phyloP scores from a whole-genome alignment of 345 rosid species.

The Rhodomyrtus tomentosa region DNA sequence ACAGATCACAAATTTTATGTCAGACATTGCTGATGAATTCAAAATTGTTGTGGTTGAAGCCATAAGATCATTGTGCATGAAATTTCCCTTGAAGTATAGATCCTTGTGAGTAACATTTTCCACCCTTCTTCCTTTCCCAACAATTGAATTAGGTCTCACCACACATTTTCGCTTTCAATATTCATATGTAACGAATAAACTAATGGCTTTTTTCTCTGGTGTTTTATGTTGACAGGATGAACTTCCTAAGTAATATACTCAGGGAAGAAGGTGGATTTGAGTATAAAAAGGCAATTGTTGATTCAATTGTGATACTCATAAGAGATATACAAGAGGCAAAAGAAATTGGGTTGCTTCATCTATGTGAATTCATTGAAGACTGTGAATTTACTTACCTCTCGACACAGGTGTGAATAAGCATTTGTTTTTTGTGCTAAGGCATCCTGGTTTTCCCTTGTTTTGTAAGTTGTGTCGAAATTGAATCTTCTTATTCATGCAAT shows the following conservation, averaged over 20 bases:
- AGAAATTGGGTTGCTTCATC: slow-evolving; percentile 94
- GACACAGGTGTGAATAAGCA: slow-evolving; percentile 51
- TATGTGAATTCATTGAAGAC: slow-evolving; percentile 98
- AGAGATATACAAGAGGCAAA: slow-evolving; percentile 97
- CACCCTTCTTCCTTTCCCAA: background rate
- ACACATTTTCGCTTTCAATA: background rate
- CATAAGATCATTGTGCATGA: slow-evolving; percentile 83
- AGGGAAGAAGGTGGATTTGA: slow-evolving; percentile 99
- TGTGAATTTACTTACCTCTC: slow-evolving; percentile 99
- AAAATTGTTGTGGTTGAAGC: slow-evolving; percentile 99
- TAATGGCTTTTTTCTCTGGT: background rate
- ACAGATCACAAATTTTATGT: slow-evolving; percentile 97
- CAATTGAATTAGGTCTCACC: background rate
- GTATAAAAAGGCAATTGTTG: slow-evolving; percentile 94
- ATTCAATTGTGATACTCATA: slow-evolving; percentile 92
- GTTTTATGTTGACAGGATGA: slow-evolving; percentile 60
- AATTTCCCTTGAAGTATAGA: slow-evolving; percentile 95
- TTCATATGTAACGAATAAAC: background rate
- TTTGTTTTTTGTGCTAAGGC: background rate
- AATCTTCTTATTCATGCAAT: background rate
- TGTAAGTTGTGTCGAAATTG: background rate
- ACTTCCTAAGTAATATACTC: slow-evolving; percentile 92
- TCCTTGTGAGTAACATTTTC: slow-evolving; percentile 49
- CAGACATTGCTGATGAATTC: slow-evolving; percentile 98
- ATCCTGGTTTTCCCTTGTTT: background rate